A percentile compares a stretch with the other conserved stretches of the same genome.
These are phyloP conservation scores for Phoenix dactylifera DNA, from an alignment of 176 grass and related monocot species.

Conservation along the genomic window DNA sequence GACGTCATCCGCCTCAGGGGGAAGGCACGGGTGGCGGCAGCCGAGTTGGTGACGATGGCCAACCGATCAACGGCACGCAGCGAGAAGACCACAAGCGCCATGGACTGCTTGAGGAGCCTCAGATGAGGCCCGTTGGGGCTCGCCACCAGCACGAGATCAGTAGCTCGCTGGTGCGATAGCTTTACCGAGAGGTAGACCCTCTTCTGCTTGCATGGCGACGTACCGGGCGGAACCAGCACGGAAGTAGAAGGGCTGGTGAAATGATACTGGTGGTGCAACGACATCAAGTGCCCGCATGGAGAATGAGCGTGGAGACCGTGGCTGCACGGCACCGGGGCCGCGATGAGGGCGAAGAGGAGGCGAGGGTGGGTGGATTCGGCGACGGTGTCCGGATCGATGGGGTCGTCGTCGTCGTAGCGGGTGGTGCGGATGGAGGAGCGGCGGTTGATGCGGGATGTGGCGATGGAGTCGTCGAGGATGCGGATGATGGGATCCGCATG, in stretches of 20 bases:
- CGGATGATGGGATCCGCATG: constrained; percentile 68
- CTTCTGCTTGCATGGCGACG: constrained; percentile 35
- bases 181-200: constrained; percentile 65
- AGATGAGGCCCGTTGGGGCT: constrained; percentile 82
- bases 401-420: constrained; percentile 87
- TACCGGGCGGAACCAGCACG: constrained; percentile 23
- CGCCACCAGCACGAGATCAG: constrained; percentile 72
- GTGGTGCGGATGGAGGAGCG: constrained; percentile 55
- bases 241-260: constrained; percentile 33
- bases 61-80: constrained; percentile 61
- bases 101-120: constrained; percentile 83
- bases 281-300: constrained; percentile 31
- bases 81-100: constrained; percentile 82
- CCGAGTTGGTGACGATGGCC: constrained; percentile 85
- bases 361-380: constrained; percentile 35
- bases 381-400: constrained; percentile 42
- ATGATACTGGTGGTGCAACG: constrained; percentile 38
- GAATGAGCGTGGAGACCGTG: constrained; percentile 29
- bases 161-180: constrained; percentile 64
- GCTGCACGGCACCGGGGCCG: constrained; percentile 20
- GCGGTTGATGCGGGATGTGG: constrained; percentile 80
- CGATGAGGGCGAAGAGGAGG: constrained; percentile 56
- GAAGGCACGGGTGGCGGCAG: constrained; percentile 73
- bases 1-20: constrained; percentile 76
- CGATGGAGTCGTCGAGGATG: constrained; percentile 89